Base-by-base conservation (phyloP, 306 rosid genomes). In the Senna tora region DNA sequence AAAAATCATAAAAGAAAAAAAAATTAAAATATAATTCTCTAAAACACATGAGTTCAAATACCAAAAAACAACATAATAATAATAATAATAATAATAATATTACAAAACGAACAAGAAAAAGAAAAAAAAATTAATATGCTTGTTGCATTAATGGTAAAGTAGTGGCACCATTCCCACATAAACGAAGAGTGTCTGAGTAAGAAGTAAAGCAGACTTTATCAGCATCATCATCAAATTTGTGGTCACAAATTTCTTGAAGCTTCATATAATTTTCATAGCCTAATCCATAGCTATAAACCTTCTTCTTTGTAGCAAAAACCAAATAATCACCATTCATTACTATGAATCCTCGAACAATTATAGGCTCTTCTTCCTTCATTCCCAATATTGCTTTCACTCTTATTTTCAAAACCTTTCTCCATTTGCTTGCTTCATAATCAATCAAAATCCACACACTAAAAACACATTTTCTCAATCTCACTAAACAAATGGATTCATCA, bases 271-370 rank as follows among this genome's bases (percentile, higher is more conserved):
- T 79, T 20, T 73, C 53, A 0, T 1, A 0, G 0, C 0, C 32
- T 47, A 79, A 45, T 21, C 79, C 79, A 43, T 43, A 75, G 15
- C 61, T 3, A 9, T 80, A 80, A 5, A 80, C n/a, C 41, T 51
- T 71, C 0, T 12, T 20, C 1, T 46, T 13, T 0, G 71, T 75
- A 0, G 65, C 16, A 32, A 80, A 70, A 10, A 51, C 0, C 3
- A 80, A 16, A 4, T 7, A 12, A 47, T 65, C 51, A 0, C 75
- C 54, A 3, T 71, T 75, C 54, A 70, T 64, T 2, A 75, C 47
- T 0, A 2, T 30, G 21, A 70, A 75, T 0, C 30, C 42, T 1
- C 6, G 39, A 6, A 69, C 21, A 0, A 1, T 1, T 2, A 5
- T 0, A 28, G 50, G 25, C 9, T 75, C 6, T 19, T 49, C 0